phyloP scores from a whole-genome alignment of 176 grass and related monocot species.

The Phragmites australis region DNA sequence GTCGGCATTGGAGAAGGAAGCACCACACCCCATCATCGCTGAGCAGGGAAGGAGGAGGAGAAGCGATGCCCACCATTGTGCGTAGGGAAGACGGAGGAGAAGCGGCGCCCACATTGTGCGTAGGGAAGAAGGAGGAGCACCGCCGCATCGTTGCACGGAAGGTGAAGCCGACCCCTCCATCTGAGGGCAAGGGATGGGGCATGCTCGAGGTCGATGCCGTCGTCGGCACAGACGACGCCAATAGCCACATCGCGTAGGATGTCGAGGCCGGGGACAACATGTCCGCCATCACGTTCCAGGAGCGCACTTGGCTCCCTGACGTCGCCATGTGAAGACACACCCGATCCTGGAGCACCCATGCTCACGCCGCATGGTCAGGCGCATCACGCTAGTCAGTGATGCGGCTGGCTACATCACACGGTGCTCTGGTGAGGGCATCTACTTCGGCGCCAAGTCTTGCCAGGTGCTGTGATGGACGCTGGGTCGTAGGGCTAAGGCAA shows the following conservation, averaged over 20 bases:
- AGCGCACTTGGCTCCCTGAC: conserved; percentile 66
- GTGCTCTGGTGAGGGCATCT: conserved; percentile 86
- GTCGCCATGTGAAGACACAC: conserved; percentile 68
- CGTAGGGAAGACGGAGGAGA: too few species aligned
- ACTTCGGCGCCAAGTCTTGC: conserved; percentile 82
- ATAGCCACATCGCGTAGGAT: conserved; percentile 61
- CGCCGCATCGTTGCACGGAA: too few species aligned
- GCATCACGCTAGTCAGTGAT: conserved; percentile 68
- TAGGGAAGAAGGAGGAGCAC: too few species aligned
- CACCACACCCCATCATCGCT: too few species aligned
- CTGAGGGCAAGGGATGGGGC: background rate
- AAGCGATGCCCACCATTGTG: too few species aligned
- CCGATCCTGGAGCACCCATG: conserved; percentile 77
- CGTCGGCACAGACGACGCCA: conserved; percentile 71
- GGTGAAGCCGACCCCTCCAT: conserved; percentile 54
- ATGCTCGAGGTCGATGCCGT: conserved; percentile 57
- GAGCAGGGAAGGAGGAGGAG: too few species aligned
- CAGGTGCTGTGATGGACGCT: conserved; percentile 54
- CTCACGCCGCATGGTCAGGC: conserved; percentile 59
- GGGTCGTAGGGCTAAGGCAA: conserved; percentile 32
- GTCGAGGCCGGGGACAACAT: conserved; percentile 61
- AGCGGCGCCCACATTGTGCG: too few species aligned
- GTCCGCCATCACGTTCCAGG: conserved; percentile 82
- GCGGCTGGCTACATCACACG: conserved; percentile 71
- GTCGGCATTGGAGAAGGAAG: too few species aligned